A percentile compares a stretch with the other conserved stretches of the same genome.
phyloP scores from a whole-genome alignment of 495 filamentous ascomycete genomes.

The Penicillium herquei region DNA sequence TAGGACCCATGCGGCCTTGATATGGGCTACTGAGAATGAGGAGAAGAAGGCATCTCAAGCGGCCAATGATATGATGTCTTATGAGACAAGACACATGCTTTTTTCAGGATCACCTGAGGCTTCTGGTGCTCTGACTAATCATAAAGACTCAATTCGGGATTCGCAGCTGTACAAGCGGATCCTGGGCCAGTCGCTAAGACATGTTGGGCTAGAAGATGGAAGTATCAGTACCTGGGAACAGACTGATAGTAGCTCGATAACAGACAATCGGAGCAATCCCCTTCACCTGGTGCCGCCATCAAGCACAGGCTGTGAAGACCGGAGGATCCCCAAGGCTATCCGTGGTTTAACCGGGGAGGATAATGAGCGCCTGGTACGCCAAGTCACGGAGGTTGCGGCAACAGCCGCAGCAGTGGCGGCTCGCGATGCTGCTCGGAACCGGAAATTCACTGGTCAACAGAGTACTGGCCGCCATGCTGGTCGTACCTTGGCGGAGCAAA shows the following conservation, averaged over 20 bases:
- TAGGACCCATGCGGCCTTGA: slow-evolving; percentile 91
- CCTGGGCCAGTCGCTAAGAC: slow-evolving; percentile 80
- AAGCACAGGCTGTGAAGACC: slow-evolving; percentile 17
- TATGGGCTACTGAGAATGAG: slow-evolving; percentile 87
- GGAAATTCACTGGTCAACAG: slow-evolving; percentile 45
- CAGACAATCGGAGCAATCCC: slow-evolving; percentile 34
- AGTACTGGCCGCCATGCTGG: slow-evolving; percentile 26
- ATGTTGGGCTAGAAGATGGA: slow-evolving; percentile 63
- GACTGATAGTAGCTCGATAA: slow-evolving; percentile 14
- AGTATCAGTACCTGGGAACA: slow-evolving; percentile 47
- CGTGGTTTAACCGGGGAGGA: slow-evolving; percentile 67
- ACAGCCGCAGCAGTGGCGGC: slow-evolving; percentile 87
- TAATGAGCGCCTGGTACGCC: slow-evolving; percentile 73
- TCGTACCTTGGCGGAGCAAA: slow-evolving; percentile 27
- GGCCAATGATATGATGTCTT: slow-evolving; percentile 38
- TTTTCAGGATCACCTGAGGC: slow-evolving; percentile 33
- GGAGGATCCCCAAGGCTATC: slow-evolving; percentile 42
- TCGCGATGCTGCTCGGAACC: slow-evolving; percentile 63
- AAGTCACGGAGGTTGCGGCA: slow-evolving; percentile 88
- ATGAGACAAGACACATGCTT: slow-evolving; percentile 38
- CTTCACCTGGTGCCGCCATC: slow-evolving; percentile 70
- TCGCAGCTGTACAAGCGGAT: slow-evolving; percentile 91
- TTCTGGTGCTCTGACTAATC: slow-evolving; percentile 20
- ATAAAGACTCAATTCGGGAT: slow-evolving; percentile 62
- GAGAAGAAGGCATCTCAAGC: slow-evolving; percentile 59